Percentiles rank a stretch among this genome's conserved stretches.
These are phyloP conservation scores for Letharia lupina DNA, from an alignment of 495 filamentous ascomycete species.

Conservation along the genomic window DNA sequence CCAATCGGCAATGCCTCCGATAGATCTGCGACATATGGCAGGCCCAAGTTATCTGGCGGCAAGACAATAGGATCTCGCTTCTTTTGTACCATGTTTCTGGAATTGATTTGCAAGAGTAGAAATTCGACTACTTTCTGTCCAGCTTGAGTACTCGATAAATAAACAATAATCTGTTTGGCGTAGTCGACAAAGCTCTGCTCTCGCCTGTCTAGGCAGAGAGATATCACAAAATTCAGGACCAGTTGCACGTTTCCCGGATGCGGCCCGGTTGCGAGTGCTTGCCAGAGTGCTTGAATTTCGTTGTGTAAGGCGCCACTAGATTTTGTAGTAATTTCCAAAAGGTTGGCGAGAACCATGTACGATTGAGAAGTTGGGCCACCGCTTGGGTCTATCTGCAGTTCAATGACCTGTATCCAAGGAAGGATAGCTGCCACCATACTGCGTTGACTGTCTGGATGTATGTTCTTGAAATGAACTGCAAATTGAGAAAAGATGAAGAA, in stretches of 20 bases:
- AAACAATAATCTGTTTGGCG: slow-evolving; percentile 95
- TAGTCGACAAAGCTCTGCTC: slow-evolving; percentile 97
- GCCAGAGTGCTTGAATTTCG: slow-evolving; percentile 96
- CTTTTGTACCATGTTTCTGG: slow-evolving; percentile 85
- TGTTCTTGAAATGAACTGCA: slow-evolving; percentile 76
- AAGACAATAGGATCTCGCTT: slow-evolving; percentile 62
- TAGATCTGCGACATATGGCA: slow-evolving; percentile 88
- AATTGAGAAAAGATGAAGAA: slow-evolving; percentile 95
- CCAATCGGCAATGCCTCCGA: slow-evolving; percentile 70
- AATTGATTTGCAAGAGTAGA: slow-evolving; percentile 76
- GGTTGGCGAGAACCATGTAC: slow-evolving; percentile 91
- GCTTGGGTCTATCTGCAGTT: slow-evolving; percentile 89
- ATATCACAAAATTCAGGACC: slow-evolving; percentile 92
- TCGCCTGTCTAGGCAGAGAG: slow-evolving; percentile 78
- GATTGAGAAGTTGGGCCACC: slow-evolving; percentile 82
- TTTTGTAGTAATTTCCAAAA: slow-evolving; percentile 93
- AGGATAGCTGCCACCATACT: slow-evolving; percentile 92
- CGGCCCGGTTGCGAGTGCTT: slow-evolving; percentile 87
- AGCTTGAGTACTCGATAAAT: slow-evolving; percentile 82
- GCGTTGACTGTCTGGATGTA: slow-evolving; percentile 70
- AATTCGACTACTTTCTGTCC: slow-evolving; percentile 92
- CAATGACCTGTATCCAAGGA: slow-evolving; percentile 92
- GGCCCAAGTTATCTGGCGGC: slow-evolving; percentile 60
- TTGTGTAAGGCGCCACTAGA: slow-evolving; percentile 83
- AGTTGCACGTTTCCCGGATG: slow-evolving; percentile 92